Conservation (phyloP, 768 basidiomycete genomes). For the Lactarius sanguifluus region DNA sequence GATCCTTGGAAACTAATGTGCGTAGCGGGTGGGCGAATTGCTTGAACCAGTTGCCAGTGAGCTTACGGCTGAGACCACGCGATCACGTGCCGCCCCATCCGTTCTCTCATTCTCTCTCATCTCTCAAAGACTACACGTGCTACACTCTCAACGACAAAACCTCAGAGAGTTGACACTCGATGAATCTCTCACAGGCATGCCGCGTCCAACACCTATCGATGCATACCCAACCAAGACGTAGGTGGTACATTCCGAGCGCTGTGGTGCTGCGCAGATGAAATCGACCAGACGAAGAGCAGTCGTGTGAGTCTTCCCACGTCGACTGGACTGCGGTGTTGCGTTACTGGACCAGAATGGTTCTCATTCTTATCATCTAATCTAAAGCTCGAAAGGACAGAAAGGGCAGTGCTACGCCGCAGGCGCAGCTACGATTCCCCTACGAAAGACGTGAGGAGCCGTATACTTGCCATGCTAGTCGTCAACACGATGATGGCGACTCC, state of each 20-base stretch:
- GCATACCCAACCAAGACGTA: slow-evolving; percentile 57
- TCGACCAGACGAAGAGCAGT: no score
- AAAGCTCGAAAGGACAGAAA: background rate
- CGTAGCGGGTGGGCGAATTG: no score
- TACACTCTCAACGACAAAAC: no score
- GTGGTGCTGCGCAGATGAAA: background rate
- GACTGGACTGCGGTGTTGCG: background rate
- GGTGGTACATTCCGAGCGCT: no score
- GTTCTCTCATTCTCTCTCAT: no score
- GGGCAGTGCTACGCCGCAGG: background rate
- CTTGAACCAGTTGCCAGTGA: no score
- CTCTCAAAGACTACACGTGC: no score
- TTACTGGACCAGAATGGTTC: background rate
- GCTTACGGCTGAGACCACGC: no score
- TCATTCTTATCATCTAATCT: background rate
- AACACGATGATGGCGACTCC: background rate
- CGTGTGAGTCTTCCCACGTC: background rate
- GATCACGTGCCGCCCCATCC: no score
- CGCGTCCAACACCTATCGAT: slow-evolving; percentile 50
- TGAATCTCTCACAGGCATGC: slow-evolving; percentile 15
- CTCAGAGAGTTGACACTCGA: background rate
- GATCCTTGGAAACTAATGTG: no score
- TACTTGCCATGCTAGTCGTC: background rate
- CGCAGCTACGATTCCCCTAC: no score
- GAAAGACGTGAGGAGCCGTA: background rate